Percentiles rank a stretch among this genome's conserved stretches.
Evolutionary conservation across 306 rosid species (phyloP).

Genomic region (Cicer bijugum): DNA sequence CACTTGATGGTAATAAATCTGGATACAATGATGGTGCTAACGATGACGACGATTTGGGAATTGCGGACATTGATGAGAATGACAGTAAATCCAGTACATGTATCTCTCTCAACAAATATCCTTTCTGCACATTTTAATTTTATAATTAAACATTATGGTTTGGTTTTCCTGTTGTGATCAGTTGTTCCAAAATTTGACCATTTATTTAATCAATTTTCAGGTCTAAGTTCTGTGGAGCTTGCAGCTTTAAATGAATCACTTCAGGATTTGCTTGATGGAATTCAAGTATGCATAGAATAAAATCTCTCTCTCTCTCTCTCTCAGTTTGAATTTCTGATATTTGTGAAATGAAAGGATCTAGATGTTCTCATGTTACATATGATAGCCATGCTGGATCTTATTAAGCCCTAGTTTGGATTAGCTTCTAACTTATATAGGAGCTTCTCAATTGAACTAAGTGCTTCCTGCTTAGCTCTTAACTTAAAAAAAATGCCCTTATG

Average conservation of each 20-base stretch:
- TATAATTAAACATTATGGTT: conserved; percentile 9
- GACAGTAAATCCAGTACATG: conserved; percentile 59
- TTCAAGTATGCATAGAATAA: conserved; percentile 64
- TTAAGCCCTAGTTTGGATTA: background rate
- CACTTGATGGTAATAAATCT: conserved; percentile 63
- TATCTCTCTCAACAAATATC: conserved; percentile 7
- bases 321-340: conserved; percentile 15
- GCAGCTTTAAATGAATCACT: conserved; percentile 82
- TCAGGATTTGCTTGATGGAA: conserved; percentile 93
- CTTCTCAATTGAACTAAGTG: conserved; percentile 1
- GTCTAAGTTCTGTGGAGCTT: conserved; percentile 66
- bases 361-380: conserved; percentile 39
- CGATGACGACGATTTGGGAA: conserved; percentile 83
- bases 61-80: conserved; percentile 78
- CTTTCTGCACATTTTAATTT: conserved; percentile 15
- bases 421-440: background rate
- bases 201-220: conserved; percentile 50
- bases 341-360: conserved; percentile 32
- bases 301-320: conserved; percentile 7
- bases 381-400: background rate
- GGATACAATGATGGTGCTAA: conserved; percentile 48
- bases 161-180: conserved; percentile 33
- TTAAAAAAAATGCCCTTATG: background rate
- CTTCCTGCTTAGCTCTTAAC: background rate
- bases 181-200: conserved; percentile 40